Percentiles rank a stretch among this genome's conserved stretches.
phyloP scores from a whole-genome alignment of 352 stramenopile species.

The Pythium oligandrum region DNA sequence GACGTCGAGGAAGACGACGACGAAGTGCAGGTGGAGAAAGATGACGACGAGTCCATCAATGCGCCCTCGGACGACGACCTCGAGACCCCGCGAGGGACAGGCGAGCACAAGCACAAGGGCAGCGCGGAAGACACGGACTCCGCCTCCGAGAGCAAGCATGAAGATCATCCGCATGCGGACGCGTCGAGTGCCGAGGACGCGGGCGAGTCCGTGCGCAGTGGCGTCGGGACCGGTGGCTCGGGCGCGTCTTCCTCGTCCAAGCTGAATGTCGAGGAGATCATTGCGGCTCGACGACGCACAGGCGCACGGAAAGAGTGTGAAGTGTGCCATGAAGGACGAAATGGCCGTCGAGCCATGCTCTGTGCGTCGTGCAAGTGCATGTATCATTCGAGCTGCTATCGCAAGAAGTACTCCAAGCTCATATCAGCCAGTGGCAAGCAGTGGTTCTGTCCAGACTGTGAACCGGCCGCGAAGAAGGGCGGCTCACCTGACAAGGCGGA shows the following conservation, averaged over 20 bases:
- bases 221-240: not conserved
- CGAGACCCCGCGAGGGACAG: conserved; percentile 46
- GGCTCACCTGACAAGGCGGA: conserved; percentile 29
- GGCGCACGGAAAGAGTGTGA: conserved; percentile 67
- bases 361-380: conserved; percentile 78
- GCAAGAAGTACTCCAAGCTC: conserved; percentile 70
- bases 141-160: conserved; percentile 16
- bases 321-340: conserved; percentile 67
- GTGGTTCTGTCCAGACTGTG: conserved; percentile 81
- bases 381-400: conserved; percentile 84
- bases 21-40: conserved; percentile 62
- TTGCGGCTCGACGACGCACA: conserved; percentile 58
- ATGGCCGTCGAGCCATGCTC: conserved; percentile 70
- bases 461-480: conserved; percentile 28
- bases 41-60: conserved; percentile 74
- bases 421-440: conserved; percentile 57
- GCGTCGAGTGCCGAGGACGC: not conserved
- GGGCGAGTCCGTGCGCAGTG: conserved; percentile 1
- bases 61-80: conserved; percentile 70
- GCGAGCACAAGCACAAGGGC: conserved; percentile 32
- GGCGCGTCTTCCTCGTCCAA: conserved; percentile 3
- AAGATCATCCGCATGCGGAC: not conserved
- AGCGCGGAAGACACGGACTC: conserved; percentile 10
- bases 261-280: conserved; percentile 63
- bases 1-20: conserved; percentile 42